These are phyloP conservation scores for Coffea humblotiana DNA, from an alignment of 305 asterid genomes.

Conservation along the genomic window DNA sequence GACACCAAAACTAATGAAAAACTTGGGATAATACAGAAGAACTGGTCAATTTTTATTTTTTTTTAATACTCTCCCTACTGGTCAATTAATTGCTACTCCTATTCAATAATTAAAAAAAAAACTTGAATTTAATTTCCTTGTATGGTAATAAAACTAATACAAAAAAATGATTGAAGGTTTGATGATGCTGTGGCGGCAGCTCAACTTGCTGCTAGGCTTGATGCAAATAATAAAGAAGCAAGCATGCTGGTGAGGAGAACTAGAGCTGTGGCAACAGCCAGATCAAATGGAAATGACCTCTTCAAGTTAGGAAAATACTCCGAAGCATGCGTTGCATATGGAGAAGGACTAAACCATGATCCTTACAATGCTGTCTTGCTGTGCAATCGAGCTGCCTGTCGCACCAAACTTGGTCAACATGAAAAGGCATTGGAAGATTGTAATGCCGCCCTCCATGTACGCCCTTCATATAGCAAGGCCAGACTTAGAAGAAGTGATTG, in stretches of 20 bases:
- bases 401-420: conserved; percentile 63
- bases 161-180: conserved; percentile 35
- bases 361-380: conserved; percentile 62
- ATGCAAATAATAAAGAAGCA: conserved; percentile 65
- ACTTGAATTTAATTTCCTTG: no score
- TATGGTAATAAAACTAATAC: background rate
- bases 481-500: conserved; percentile 75
- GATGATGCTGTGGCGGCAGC: conserved; percentile 65
- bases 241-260: conserved; percentile 41
- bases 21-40: background rate
- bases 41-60: background rate
- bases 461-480: conserved; percentile 68
- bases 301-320: conserved; percentile 54
- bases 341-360: conserved; percentile 72
- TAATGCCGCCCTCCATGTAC: conserved; percentile 53
- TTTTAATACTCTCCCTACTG: background rate
- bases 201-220: conserved; percentile 58
- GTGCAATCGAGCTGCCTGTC: conserved; percentile 85
- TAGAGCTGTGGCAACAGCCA: conserved; percentile 52
- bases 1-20: background rate
- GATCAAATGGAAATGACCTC: conserved; percentile 71
- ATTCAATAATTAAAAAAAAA: background rate
- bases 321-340: conserved; percentile 75
- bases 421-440: conserved; percentile 79
- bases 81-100: background rate